Conservation (phyloP, 2,329 filamentous ascomycete genomes). For the Calonectria crousiana region DNA sequence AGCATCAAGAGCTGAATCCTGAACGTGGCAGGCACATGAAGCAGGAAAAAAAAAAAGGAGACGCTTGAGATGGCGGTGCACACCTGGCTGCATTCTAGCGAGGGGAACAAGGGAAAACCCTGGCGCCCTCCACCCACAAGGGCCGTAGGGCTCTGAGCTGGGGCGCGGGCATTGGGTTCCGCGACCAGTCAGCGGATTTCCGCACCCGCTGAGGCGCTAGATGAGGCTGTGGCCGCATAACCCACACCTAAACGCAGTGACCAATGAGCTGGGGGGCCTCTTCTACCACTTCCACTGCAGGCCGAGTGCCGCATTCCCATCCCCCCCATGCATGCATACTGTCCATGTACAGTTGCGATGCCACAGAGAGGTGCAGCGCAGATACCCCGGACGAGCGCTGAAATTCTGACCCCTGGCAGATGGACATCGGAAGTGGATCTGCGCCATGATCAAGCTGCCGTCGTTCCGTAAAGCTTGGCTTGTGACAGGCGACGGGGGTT, state of each 20-base stretch:
- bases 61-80: neutral
- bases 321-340: neutral
- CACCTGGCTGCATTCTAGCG: too few species aligned
- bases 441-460: neutral
- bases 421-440: neutral
- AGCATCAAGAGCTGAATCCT: neutral
- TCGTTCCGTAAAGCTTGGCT: neutral
- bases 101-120: neutral
- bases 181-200: slow-evolving; percentile 1
- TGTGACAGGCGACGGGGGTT: neutral
- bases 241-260: neutral
- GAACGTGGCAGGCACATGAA: neutral
- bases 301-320: neutral
- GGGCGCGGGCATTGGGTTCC: neutral
- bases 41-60: neutral
- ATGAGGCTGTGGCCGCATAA: slow-evolving; percentile 3
- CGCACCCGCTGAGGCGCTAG: neutral
- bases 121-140: neutral
- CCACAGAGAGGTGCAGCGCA: neutral
- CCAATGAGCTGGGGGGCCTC: neutral
- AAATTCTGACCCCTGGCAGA: neutral
- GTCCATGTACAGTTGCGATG: neutral
- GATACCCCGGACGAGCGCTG: neutral
- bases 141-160: neutral
- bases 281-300: neutral